phyloP scores from a whole-genome alignment of 768 basidiomycete species.

The Mycena rebaudengoi region DNA sequence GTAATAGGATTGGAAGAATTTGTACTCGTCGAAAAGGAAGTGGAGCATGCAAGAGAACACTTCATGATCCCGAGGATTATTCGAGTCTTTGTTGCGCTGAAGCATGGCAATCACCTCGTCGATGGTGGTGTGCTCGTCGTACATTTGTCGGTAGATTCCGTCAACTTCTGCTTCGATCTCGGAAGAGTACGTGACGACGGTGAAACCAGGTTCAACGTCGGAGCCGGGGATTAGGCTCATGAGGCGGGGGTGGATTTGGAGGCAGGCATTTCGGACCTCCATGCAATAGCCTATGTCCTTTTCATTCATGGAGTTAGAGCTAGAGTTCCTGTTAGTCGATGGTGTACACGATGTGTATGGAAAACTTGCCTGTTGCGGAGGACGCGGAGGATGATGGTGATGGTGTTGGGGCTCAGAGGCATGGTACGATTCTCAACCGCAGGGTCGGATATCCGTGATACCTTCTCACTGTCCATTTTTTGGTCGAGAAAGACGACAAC shows the following conservation, averaged over 20 bases:
- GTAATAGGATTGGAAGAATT: slow-evolving; percentile 97
- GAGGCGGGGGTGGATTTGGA: slow-evolving; percentile 95
- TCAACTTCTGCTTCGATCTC: slow-evolving; percentile 96
- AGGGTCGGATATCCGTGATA: slow-evolving; percentile 78
- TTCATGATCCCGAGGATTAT: slow-evolving; percentile 88
- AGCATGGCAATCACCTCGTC: slow-evolving; percentile 94
- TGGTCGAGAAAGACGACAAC: slow-evolving; percentile 89
- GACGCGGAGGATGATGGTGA: slow-evolving; percentile 91
- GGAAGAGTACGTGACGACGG: slow-evolving; percentile 84
- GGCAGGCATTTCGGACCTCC: slow-evolving; percentile 90
- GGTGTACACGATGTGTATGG: neutral
- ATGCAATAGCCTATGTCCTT: slow-evolving; percentile 87
- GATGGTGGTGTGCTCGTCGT: slow-evolving; percentile 92
- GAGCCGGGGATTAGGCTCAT: slow-evolving; percentile 91
- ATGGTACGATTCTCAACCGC: slow-evolving; percentile 83
- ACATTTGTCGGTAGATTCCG: slow-evolving; percentile 97
- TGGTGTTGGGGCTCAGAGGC: slow-evolving; percentile 86
- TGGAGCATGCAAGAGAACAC: slow-evolving; percentile 99
- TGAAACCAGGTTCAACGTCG: slow-evolving; percentile 91
- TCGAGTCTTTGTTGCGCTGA: slow-evolving; percentile 84
- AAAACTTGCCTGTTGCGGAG: slow-evolving; percentile 80
- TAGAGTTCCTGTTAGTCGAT: slow-evolving; percentile 37
- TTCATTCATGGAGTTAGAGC: slow-evolving; percentile 77
- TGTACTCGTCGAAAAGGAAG: slow-evolving; percentile 99
- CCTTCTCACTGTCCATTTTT: slow-evolving; percentile 93